Evolutionary conservation across 768 basidiomycete species (phyloP).

Genomic region (Boletus tylopilopsis): DNA sequence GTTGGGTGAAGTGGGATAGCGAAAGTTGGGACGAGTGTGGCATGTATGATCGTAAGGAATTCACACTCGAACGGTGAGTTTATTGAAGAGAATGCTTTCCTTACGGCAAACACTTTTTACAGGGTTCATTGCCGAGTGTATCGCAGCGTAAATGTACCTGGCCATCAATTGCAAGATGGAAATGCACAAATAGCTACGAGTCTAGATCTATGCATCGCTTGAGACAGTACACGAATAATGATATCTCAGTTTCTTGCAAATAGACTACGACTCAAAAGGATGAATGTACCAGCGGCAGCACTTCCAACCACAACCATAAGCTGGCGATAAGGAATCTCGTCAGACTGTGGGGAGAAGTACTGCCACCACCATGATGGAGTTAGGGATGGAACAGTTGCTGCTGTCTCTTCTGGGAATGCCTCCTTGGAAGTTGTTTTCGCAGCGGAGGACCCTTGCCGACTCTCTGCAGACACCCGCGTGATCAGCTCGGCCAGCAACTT

Average conservation of each 20-base stretch:
- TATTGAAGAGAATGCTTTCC: not conserved
- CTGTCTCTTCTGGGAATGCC: not conserved
- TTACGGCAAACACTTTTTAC: not conserved
- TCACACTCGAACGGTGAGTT: constrained; percentile 46
- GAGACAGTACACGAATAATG: not conserved
- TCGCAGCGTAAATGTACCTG: constrained; percentile 18
- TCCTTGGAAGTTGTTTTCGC: constrained; percentile 5
- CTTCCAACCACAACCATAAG: constrained; percentile 29
- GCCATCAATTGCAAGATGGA: not conserved
- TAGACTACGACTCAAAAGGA: constrained; percentile 23
- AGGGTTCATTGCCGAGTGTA: constrained; percentile 32
- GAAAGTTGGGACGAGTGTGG: constrained; percentile 42
- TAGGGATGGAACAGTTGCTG: not conserved
- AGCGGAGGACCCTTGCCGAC: constrained; percentile 7
- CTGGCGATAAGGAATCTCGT: constrained; percentile 15
- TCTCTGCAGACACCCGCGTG: constrained; percentile 11
- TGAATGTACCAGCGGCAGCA: constrained; percentile 25
- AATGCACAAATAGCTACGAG: not conserved
- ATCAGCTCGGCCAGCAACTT: constrained; percentile 29
- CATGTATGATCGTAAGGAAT: constrained; percentile 40
- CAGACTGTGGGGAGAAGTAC: constrained; percentile 10
- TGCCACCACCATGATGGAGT: constrained; percentile 10
- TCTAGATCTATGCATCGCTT: not conserved
- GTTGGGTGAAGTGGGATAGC: constrained; percentile 60
- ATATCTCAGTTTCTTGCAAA: constrained; percentile 12